Conservation (phyloP, 768 basidiomycete species). For the Dendrothele bispora region DNA sequence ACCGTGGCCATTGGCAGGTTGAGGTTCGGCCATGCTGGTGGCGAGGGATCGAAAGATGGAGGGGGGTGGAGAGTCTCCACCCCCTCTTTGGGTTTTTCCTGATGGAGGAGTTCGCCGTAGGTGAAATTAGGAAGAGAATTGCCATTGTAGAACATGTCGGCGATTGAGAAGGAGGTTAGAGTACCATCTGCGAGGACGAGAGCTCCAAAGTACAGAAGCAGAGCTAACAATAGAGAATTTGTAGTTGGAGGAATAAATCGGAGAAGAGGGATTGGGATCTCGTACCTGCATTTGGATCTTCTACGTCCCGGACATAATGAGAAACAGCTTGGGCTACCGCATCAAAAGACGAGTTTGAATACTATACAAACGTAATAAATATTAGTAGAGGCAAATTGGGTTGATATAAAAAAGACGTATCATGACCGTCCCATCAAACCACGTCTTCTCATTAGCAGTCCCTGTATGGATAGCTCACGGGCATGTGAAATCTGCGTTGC, state of each 20-base stretch:
- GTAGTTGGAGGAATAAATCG: background rate
- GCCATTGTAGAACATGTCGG: constrained; percentile 36
- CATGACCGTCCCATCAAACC: constrained; percentile 36
- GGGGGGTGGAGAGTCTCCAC: constrained; percentile 32
- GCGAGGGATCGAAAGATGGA: constrained; percentile 28
- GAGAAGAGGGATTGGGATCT: no score
- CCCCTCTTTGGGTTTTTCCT: no score
- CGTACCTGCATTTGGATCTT: constrained; percentile 38
- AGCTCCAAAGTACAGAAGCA: constrained; percentile 26
- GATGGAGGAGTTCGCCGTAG: constrained; percentile 37
- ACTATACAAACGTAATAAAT: constrained; percentile 18
- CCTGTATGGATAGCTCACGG: constrained; percentile 37
- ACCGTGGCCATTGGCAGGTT: no score
- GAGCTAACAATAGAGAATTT: background rate
- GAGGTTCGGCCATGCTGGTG: constrained; percentile 25
- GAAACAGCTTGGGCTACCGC: constrained; percentile 36
- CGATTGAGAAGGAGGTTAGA: constrained; percentile 22
- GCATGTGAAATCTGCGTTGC: no score
- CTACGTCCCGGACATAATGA: constrained; percentile 33
- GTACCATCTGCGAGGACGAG: constrained; percentile 20
- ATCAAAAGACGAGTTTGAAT: constrained; percentile 35
- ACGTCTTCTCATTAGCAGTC: constrained; percentile 32
- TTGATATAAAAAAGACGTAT: constrained; percentile 18
- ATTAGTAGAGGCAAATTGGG: background rate
- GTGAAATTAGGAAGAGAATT: constrained; percentile 22